Conservation (phyloP, 192 early-diverging fungal genomes). For the Diversispora eburnea region DNA sequence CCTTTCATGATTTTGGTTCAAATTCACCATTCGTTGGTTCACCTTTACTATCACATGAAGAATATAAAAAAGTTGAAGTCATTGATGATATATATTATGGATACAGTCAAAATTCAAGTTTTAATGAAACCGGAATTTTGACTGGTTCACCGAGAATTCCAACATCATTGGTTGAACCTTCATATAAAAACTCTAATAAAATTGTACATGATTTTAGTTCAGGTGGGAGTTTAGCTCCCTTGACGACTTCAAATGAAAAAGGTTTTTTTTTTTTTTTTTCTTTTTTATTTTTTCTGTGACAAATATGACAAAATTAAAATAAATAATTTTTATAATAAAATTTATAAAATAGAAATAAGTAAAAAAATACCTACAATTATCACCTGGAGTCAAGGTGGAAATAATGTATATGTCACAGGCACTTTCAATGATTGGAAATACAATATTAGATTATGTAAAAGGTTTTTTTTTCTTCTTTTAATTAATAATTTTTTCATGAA, state of each 20-base stretch:
- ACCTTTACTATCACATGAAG: slow-evolving; percentile 23
- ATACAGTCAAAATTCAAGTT: slow-evolving; percentile 17
- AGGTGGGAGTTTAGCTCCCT: background rate
- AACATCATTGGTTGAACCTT: background rate
- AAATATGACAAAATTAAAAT: background rate
- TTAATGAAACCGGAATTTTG: slow-evolving; percentile 22
- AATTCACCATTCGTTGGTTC: slow-evolving; percentile 21
- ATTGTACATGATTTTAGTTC: slow-evolving; percentile 18
- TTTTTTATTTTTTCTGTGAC: background rate
- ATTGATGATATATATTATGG: slow-evolving; percentile 15
- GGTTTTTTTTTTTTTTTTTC: slow-evolving; percentile 2
- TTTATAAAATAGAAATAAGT: background rate
- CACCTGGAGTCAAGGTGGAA: slow-evolving; percentile 79
- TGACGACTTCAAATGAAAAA: slow-evolving; percentile 11
- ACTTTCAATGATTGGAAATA: slow-evolving; percentile 97
- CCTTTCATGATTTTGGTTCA: slow-evolving; percentile 19
- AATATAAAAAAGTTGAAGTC: slow-evolving; percentile 19
- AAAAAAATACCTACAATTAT: slow-evolving; percentile 80
- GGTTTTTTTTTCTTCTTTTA: too few relatives aligned
- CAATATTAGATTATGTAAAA: slow-evolving; percentile 76
- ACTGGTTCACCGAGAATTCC: background rate
- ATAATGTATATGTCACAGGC: slow-evolving; percentile 88
- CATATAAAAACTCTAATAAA: slow-evolving; percentile 26
- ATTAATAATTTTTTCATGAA: slow-evolving; percentile 24
- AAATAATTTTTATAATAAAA: background rate